These are phyloP conservation scores for Salvia splendens DNA, from an alignment of 257 asterid genomes.

Conservation along the genomic window DNA sequence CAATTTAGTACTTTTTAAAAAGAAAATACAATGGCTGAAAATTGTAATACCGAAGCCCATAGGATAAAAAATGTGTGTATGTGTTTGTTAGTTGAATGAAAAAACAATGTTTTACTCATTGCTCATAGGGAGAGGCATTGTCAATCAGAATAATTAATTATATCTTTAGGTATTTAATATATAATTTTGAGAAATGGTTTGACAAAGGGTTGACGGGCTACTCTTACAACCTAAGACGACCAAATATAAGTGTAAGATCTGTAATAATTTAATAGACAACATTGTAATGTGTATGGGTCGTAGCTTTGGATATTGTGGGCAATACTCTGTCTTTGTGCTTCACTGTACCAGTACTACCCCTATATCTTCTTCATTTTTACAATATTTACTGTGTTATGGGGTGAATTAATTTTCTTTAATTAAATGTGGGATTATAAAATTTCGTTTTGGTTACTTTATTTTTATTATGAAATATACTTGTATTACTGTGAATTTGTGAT, in stretches of 20 bases:
- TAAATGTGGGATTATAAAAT: too few relatives aligned
- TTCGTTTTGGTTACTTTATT: too few relatives aligned
- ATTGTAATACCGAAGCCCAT: too few relatives aligned
- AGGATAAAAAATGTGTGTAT: too few relatives aligned
- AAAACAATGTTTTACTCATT: not conserved
- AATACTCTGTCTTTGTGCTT: slow-evolving; percentile 13
- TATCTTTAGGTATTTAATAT: not conserved
- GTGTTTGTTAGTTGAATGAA: not conserved
- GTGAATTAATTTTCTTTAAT: too few relatives aligned
- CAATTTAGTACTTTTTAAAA: not conserved
- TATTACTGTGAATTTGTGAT: too few relatives aligned
- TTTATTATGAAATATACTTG: too few relatives aligned
- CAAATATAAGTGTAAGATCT: not conserved
- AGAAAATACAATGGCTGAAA: too few relatives aligned
- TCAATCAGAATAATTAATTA: not conserved
- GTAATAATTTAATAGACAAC: slow-evolving; percentile 31
- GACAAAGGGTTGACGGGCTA: slow-evolving; percentile 21
- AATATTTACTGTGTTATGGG: not conserved
- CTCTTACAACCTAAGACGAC: slow-evolving; percentile 25
- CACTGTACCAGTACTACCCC: slow-evolving; percentile 12
- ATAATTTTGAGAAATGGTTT: not conserved
- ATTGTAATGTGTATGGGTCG: slow-evolving; percentile 24
- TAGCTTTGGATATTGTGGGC: slow-evolving; percentile 27
- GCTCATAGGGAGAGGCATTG: slow-evolving; percentile 6
- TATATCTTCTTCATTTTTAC: slow-evolving; percentile 13